These are phyloP conservation scores for Cystofilobasidium macerans DNA, from an alignment of 768 basidiomycete genomes.

Conservation along the genomic window DNA sequence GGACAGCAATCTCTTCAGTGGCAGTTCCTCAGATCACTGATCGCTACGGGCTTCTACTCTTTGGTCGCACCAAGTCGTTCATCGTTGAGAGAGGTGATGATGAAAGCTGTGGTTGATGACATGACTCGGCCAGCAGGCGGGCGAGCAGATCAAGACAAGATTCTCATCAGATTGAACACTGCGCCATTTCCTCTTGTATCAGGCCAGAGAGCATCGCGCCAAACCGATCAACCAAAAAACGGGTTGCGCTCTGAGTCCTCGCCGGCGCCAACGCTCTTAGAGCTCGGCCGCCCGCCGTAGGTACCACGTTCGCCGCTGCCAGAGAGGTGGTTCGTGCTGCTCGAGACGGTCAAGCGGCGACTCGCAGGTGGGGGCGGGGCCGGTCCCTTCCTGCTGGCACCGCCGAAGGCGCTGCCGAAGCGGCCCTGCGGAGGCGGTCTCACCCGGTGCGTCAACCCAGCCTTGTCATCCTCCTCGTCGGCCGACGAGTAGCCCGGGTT, in stretches of 20 bases:
- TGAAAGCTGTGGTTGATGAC: no score
- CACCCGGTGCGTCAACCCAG: background rate
- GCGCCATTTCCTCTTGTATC: no score
- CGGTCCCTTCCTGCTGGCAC: background rate
- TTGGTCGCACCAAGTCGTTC: no score
- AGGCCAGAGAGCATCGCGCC: no score
- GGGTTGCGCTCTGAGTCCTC: slow-evolving; percentile 8
- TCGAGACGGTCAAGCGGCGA: background rate
- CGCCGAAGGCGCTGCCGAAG: background rate
- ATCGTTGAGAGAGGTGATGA: no score
- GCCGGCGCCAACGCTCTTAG: slow-evolving; percentile 1
- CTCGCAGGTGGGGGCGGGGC: background rate
- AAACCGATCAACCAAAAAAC: slow-evolving; percentile 2
- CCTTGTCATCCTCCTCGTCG: slow-evolving; percentile 1
- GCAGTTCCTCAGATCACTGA: no score
- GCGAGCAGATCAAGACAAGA: no score
- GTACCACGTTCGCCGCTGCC: background rate
- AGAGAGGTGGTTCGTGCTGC: background rate
- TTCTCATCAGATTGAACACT: no score
- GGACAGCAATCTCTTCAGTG: no score
- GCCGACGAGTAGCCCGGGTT: background rate
- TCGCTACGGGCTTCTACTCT: no score
- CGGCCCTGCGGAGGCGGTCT: background rate
- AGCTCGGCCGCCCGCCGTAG: background rate
- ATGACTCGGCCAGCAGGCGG: no score